Evolutionary conservation across 495 filamentous ascomycete genomes (phyloP).

Genomic region (Penicillium steckii): DNA sequence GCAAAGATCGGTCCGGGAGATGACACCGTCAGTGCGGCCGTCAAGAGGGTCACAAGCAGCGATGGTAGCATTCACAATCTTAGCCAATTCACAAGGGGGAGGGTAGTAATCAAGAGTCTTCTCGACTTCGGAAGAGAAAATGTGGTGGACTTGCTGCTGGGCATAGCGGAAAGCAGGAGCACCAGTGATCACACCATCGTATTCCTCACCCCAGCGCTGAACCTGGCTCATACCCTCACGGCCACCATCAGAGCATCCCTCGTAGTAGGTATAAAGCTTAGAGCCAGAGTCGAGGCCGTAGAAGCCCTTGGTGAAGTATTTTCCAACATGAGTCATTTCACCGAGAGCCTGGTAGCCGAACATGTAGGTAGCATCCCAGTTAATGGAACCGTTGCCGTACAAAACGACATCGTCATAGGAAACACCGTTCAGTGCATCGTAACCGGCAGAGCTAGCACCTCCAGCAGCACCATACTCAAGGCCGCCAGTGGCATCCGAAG

Average conservation of each 20-base stretch:
- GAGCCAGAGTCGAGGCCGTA: conserved; percentile 25
- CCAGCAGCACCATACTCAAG: conserved; percentile 39
- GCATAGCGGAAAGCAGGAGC: conserved; percentile 53
- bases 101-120: conserved; percentile 49
- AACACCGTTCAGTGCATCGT: conserved; percentile 31
- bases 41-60: conserved; percentile 52
- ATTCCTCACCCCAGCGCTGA: conserved; percentile 50
- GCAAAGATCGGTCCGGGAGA: conserved; percentile 53
- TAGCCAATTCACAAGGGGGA: conserved; percentile 48
- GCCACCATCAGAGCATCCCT: conserved; percentile 39
- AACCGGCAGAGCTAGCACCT: conserved; percentile 39
- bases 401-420: conserved; percentile 37
- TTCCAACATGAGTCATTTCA: conserved; percentile 37
- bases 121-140: conserved; percentile 44
- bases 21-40: conserved; percentile 51
- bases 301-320: conserved; percentile 32
- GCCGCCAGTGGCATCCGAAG: conserved; percentile 30
- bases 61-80: conserved; percentile 52
- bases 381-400: conserved; percentile 41
- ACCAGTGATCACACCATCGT: conserved; percentile 49
- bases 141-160: conserved; percentile 51
- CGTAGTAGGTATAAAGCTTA: conserved; percentile 40
- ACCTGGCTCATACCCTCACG: conserved; percentile 48
- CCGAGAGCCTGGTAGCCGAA: conserved; percentile 44
- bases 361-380: conserved; percentile 44